A percentile compares a stretch with the other conserved stretches of the same genome.
Conservation (phyloP, 768 basidiomycete genomes). For the Gloeostereum incarnatum region DNA sequence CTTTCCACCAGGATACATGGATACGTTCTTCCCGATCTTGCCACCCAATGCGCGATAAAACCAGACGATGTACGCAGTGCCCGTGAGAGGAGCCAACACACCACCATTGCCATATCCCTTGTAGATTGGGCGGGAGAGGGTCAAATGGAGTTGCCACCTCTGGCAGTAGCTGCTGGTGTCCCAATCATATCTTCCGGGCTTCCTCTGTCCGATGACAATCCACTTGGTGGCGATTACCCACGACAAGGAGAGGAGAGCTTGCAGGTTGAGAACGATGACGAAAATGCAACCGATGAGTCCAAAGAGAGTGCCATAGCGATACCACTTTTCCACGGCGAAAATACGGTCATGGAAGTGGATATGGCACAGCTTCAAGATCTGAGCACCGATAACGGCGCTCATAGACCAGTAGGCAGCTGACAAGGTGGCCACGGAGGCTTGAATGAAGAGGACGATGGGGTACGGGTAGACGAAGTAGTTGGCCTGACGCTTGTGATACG, state of each 20-base stretch:
- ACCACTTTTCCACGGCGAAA: slow-evolving; percentile 24
- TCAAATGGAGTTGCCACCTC: slow-evolving; percentile 38
- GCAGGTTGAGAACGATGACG: slow-evolving; percentile 25
- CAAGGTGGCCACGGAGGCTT: slow-evolving; percentile 18
- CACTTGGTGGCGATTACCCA: slow-evolving; percentile 35
- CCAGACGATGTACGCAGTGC: slow-evolving; percentile 35
- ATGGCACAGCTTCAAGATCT: slow-evolving; percentile 18
- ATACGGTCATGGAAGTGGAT: slow-evolving; percentile 21
- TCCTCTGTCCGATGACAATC: slow-evolving; percentile 32
- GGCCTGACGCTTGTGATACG: slow-evolving; percentile 18
- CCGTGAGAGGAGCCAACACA: slow-evolving; percentile 27
- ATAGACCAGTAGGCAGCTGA: slow-evolving; percentile 19
- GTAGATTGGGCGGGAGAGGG: slow-evolving; percentile 24
- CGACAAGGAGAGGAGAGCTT: slow-evolving; percentile 24
- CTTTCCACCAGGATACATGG: slow-evolving; percentile 30
- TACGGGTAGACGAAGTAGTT: slow-evolving; percentile 19
- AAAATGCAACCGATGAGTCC: slow-evolving; percentile 28
- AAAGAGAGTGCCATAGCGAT: slow-evolving; percentile 27
- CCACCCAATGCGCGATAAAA: slow-evolving; percentile 33
- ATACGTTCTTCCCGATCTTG: slow-evolving; percentile 32
- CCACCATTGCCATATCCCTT: slow-evolving; percentile 33
- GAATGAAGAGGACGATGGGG: slow-evolving; percentile 16
- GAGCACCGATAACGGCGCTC: slow-evolving; percentile 16
- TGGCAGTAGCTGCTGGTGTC: slow-evolving; percentile 39
- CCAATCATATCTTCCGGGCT: slow-evolving; percentile 31